A percentile compares a stretch with the other conserved stretches of the same genome.
Evolutionary conservation across 257 asterid species (phyloP).

Genomic region (Rubia yunnanensis): DNA sequence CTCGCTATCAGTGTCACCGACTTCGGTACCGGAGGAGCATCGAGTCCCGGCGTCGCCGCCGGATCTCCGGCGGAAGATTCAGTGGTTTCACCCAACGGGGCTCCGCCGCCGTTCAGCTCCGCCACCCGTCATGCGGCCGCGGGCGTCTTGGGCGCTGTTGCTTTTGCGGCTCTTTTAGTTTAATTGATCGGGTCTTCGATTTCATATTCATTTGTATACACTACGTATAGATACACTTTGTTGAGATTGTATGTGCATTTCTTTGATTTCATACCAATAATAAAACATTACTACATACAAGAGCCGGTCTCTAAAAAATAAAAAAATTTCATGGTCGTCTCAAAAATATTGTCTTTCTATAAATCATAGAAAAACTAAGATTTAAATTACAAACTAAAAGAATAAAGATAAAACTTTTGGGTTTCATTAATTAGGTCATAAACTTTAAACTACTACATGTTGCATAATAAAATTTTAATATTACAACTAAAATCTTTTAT

Average conservation of each 20-base stretch:
- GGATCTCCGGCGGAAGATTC: not conserved
- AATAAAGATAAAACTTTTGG: too few relatives aligned
- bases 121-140: conserved; percentile 1
- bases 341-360: too few relatives aligned
- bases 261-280: not conserved
- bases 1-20: conserved; percentile 6
- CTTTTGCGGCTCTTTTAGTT: conserved; percentile 1
- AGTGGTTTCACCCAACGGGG: not conserved
- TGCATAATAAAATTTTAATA: too few relatives aligned
- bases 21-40: not conserved
- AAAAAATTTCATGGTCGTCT: too few relatives aligned
- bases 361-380: too few relatives aligned
- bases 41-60: conserved; percentile 1
- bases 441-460: too few relatives aligned
- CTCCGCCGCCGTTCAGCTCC: conserved; percentile 10
- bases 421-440: too few relatives aligned
- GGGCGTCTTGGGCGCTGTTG: conserved; percentile 7
- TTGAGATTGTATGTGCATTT: not conserved
- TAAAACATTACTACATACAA: not conserved
- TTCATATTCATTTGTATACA: not conserved
- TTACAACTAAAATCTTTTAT: too few relatives aligned
- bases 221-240: not conserved
- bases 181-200: not conserved
- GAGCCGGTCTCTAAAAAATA: too few relatives aligned
- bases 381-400: too few relatives aligned